Conservation (phyloP, 1,139 yeast genomes). For the Kodamaea fungicola region DNA sequence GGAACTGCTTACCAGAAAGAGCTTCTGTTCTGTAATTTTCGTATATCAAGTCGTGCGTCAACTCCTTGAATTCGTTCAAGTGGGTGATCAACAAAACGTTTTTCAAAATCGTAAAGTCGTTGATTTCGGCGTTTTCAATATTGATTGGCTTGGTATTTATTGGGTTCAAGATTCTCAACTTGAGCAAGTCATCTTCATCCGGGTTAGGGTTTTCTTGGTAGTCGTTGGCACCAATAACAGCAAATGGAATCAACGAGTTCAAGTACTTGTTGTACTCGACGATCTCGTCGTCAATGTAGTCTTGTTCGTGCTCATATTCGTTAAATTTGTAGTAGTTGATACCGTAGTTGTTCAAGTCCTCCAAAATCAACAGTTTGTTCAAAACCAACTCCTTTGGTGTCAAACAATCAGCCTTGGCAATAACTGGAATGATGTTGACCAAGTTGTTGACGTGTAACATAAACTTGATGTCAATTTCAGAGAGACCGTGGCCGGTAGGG, state of each 20-base stretch:
- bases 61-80: conserved; percentile 69
- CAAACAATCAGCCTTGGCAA: conserved; percentile 42
- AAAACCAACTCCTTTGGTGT: conserved; percentile 34
- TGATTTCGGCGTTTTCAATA: conserved; percentile 53
- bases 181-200: conserved; percentile 35
- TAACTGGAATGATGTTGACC: conserved; percentile 42
- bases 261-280: conserved; percentile 46
- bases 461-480: conserved; percentile 40
- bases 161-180: conserved; percentile 38
- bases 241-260: conserved; percentile 40
- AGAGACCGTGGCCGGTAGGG: conserved; percentile 48
- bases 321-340: conserved; percentile 45
- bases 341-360: conserved; percentile 39
- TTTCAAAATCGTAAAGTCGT: conserved; percentile 65
- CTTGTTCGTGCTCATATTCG: conserved; percentile 48
- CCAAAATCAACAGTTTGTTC: conserved; percentile 38
- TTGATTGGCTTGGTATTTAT: conserved; percentile 36
- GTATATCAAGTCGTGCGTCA: conserved; percentile 63
- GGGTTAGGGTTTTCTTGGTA: conserved; percentile 32
- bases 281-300: conserved; percentile 48
- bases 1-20: conserved; percentile 47
- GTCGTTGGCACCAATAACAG: conserved; percentile 43
- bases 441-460: conserved; percentile 39
- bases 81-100: conserved; percentile 73
- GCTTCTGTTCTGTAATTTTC: conserved; percentile 73